Base-by-base conservation (phyloP, 2,329 filamentous ascomycete species). In the Apiospora phragmitis region DNA sequence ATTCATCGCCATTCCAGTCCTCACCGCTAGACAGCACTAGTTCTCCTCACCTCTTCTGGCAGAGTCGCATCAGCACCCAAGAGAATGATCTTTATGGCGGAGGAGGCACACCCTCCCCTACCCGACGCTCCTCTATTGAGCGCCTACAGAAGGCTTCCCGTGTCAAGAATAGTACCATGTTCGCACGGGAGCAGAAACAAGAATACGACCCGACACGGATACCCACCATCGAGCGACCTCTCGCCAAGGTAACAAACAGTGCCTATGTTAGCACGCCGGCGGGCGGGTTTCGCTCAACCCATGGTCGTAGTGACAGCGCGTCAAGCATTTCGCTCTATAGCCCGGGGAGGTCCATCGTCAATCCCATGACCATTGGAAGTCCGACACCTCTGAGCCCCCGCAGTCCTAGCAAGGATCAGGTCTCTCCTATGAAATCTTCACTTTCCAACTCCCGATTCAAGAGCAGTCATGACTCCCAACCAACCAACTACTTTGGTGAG, bases 161-260 rank as follows among this genome's bases (percentile, higher is more conserved):
- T 72, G 96, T 99, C 77, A 97, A 95, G 87, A 98, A 97, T 85
- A 98, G 95, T 88, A 97, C 92, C 84, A 98, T 98, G 87, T 94
- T 97, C 80, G 94, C 94, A 55, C 92, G 95, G 70, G 95, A 98
- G 83, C 92, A 94, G 79, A 95, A 95, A 83, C 90, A 94, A 80
- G 93, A 97, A 84, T 98, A 98, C 85, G 94, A 98, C 81, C 94
- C 95, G 38, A 88, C 92, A 70, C 89, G 90, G 74, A 83, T 94
- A 69, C 92, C 93, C 65, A 87, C 93, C 71, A 88, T 97, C 72
- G 94, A 98, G 83, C 90, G 94, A 73, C 94, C 95, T 47, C 86
- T 97, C 74, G 90, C 93, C 78, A 92, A 91, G 80, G 85, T 94
- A 77, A 92, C 94, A 82, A 90, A 89, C 80, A 94, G 92, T 82